These are phyloP conservation scores for Fusarium veterinarium DNA, from an alignment of 2,329 filamentous ascomycete genomes.

Conservation along the genomic window DNA sequence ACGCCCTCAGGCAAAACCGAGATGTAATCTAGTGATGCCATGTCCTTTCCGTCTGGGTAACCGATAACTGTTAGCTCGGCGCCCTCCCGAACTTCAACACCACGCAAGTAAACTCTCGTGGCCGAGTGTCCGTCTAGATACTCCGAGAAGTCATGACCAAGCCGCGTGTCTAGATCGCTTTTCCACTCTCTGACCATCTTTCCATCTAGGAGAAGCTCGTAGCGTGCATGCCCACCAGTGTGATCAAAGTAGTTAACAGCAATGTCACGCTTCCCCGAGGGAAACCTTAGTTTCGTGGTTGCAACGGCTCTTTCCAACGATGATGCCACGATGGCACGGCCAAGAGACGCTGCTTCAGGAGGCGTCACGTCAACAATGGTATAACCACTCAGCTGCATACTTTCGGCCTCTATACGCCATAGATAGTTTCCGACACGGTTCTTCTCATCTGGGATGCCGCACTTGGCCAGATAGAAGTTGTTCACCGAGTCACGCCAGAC, in stretches of 20 bases:
- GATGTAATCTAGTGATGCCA: background rate
- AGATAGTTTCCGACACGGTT: background rate
- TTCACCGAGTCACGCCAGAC: background rate
- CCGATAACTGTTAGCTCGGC: background rate
- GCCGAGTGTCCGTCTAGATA: background rate
- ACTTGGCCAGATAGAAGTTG: background rate
- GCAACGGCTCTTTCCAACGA: background rate
- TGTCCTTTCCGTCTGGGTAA: background rate
- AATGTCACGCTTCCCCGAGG: background rate
- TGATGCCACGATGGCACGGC: background rate
- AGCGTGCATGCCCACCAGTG: background rate
- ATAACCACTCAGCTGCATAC: background rate
- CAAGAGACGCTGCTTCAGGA: background rate
- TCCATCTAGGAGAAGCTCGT: background rate
- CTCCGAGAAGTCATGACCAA: background rate
- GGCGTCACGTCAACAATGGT: background rate
- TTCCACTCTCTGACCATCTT: background rate
- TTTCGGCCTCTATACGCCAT: background rate
- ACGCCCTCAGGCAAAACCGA: background rate
- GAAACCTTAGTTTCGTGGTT: background rate
- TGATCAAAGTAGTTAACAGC: background rate
- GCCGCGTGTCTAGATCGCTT: background rate
- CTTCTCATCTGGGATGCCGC: background rate
- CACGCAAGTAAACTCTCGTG: background rate
- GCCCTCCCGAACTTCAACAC: background rate